Conservation (phyloP, 139 green algal genomes). For the Edaphochlamys debaryana region DNA sequence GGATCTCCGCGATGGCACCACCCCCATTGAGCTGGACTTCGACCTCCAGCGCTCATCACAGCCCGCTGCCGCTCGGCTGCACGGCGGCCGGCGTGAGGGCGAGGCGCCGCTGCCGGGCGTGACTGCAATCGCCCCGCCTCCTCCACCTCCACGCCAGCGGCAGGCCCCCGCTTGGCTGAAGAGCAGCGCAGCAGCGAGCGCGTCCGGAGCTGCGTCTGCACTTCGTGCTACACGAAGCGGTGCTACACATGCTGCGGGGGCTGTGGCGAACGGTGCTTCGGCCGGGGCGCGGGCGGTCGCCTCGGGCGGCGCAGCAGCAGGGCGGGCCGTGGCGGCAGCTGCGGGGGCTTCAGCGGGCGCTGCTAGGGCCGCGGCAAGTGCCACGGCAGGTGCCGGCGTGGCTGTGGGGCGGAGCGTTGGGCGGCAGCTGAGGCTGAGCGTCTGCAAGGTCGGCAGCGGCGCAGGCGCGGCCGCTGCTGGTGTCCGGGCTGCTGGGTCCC, state of each 20-base stretch:
- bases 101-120: too few species aligned
- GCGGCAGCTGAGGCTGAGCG: background rate
- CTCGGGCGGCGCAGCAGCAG: background rate
- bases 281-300: background rate
- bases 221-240: too few species aligned
- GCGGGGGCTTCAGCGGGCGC: background rate
- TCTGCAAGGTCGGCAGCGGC: too few species aligned
- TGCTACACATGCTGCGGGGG: too few species aligned
- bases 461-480: too few species aligned
- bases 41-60: background rate
- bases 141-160: background rate
- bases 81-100: too few species aligned
- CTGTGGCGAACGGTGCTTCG: too few species aligned
- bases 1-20: constrained; percentile 1
- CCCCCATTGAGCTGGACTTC: constrained; percentile 29
- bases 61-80: too few species aligned
- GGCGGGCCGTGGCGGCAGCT: background rate
- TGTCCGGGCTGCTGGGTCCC: too few species aligned
- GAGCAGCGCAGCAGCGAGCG: too few species aligned
- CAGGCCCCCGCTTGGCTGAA: background rate
- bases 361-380: background rate
- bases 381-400: background rate
- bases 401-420: background rate
- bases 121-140: background rate
- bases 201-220: too few species aligned